Conservation (phyloP, 768 basidiomycete genomes). For the Mycena galericulata region DNA sequence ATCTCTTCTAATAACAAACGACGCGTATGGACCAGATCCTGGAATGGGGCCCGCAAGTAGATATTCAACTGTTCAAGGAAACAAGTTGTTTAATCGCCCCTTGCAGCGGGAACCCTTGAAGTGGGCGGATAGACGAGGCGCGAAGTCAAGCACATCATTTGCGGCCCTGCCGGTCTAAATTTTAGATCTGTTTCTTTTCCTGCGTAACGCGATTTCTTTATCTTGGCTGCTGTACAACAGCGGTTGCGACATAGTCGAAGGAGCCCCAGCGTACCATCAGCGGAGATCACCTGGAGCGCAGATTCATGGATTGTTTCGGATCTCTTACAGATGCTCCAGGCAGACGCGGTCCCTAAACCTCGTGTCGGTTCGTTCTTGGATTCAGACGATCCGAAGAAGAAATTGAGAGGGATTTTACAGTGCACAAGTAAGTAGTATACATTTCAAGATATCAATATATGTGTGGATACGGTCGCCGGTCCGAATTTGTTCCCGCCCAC, state of each 20-base stretch:
- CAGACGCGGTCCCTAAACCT: constrained; percentile 38
- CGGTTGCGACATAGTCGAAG: constrained; percentile 63
- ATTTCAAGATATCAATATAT: too few relatives aligned
- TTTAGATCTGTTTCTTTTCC: constrained; percentile 58
- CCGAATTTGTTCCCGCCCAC: too few relatives aligned
- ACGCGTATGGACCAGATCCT: constrained; percentile 59
- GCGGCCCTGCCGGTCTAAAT: constrained; percentile 70
- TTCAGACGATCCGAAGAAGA: too few relatives aligned
- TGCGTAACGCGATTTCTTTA: not conserved
- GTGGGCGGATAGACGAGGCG: constrained; percentile 66
- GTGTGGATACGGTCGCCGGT: too few relatives aligned
- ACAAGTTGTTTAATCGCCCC: not conserved
- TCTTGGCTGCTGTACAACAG: constrained; percentile 39
- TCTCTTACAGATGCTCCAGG: constrained; percentile 52
- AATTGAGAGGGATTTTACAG: too few relatives aligned
- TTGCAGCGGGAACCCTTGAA: constrained; percentile 37
- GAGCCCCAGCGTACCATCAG: constrained; percentile 64
- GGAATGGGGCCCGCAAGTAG: constrained; percentile 70
- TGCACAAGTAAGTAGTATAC: too few relatives aligned
- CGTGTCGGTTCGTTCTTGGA: constrained; percentile 20
- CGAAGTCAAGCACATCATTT: constrained; percentile 71
- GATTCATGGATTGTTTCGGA: constrained; percentile 58
- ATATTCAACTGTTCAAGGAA: constrained; percentile 31
- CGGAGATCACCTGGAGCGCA: constrained; percentile 53
- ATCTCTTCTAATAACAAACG: not conserved